Percentiles rank a stretch among this genome's conserved stretches.
phyloP scores from a whole-genome alignment of 176 grass and related monocot species.

The Poa pratensis region DNA sequence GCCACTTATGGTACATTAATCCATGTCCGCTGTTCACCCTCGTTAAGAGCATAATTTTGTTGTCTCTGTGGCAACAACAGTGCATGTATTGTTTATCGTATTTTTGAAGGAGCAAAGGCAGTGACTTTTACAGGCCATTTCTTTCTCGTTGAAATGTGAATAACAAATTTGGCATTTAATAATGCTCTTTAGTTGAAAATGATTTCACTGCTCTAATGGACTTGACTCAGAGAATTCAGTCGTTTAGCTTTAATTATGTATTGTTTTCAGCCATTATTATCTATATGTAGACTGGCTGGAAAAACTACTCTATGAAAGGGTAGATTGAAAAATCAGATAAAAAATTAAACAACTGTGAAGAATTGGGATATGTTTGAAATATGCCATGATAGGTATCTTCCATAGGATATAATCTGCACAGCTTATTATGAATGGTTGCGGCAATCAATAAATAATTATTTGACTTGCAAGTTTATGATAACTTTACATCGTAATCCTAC shows the following conservation, averaged over 20 bases:
- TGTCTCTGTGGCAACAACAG: not conserved
- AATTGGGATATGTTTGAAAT: not conserved
- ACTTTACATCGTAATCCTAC: not conserved
- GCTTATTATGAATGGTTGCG: constrained; percentile 15
- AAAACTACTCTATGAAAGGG: constrained; percentile 3
- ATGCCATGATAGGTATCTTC: not conserved
- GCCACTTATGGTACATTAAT: not conserved
- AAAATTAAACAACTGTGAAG: constrained; percentile 15
- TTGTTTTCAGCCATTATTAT: constrained; percentile 4
- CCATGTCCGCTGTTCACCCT: not conserved
- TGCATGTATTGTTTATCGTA: not conserved
- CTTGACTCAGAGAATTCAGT: not conserved
- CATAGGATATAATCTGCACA: constrained; percentile 10
- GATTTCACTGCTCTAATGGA: constrained; percentile 3
- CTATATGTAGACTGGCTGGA: not conserved
- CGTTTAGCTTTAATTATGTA: not conserved
- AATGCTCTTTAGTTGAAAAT: constrained; percentile 13
- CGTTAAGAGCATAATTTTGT: constrained; percentile 3
- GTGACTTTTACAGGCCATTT: not conserved
- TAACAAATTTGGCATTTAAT: not conserved
- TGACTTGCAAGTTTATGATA: constrained; percentile 1
- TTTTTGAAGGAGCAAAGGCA: not conserved
- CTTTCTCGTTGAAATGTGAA: constrained; percentile 5
- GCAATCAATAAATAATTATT: not conserved
- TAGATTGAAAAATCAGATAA: not conserved